Evolutionary conservation across 2,329 filamentous ascomycete genomes (phyloP).

Genomic region (Cytospora piceae): DNA sequence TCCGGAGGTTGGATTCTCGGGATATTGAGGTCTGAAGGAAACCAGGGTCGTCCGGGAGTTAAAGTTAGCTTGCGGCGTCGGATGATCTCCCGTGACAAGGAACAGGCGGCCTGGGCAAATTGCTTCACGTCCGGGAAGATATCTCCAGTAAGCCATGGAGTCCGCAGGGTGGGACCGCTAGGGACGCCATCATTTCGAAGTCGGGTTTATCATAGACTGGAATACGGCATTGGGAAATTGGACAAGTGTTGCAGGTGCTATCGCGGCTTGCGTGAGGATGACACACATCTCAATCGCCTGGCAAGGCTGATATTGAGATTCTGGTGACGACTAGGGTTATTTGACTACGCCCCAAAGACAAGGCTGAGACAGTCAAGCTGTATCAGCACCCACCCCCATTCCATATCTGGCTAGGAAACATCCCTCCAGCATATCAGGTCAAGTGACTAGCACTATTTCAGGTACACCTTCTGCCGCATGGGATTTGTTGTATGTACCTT

Average conservation of each 20-base stretch:
- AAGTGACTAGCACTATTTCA: background rate
- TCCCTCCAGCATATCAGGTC: background rate
- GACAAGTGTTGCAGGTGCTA: background rate
- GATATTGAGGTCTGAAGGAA: background rate
- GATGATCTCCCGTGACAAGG: slow-evolving; percentile 11
- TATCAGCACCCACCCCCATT: background rate
- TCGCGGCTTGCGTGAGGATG: background rate
- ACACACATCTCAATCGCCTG: background rate
- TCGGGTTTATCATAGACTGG: background rate
- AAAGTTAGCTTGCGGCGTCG: slow-evolving; percentile 11
- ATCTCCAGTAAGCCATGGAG: too few species aligned
- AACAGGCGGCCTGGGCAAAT: slow-evolving; percentile 7
- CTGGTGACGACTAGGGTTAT: background rate
- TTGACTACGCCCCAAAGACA: slow-evolving; percentile 8
- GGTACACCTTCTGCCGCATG: background rate
- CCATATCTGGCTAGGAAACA: background rate
- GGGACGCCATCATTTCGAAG: background rate
- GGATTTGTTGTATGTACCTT: background rate
- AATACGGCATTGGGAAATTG: background rate
- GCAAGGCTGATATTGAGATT: background rate
- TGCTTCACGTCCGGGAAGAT: slow-evolving; percentile 1
- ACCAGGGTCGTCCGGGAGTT: slow-evolving; percentile 14
- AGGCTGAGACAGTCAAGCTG: background rate
- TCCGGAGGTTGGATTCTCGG: slow-evolving; percentile 11
- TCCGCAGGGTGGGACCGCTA: background rate